Evolutionary conservation across 192 early-diverging fungal species (phyloP), one percentile per base, ranked within the genome.

Genomic region (Mortierella alpina): DNA sequence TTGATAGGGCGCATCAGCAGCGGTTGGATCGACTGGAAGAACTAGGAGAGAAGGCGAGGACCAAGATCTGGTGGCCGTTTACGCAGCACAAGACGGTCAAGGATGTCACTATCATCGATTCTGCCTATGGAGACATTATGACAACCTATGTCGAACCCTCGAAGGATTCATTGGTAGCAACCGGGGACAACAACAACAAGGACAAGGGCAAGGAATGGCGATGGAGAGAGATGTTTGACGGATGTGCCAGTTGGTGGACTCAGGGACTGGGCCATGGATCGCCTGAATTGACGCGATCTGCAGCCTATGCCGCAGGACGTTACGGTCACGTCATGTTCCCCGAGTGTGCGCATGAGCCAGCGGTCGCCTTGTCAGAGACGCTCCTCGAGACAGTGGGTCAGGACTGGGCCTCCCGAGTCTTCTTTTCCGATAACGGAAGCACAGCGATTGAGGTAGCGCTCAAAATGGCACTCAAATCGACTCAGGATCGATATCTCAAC

Each of bases 261-360:
- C 92, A 95, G 73, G 89, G 87, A 50, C 68, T 95, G 40, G 93
- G 93, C 2, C 93, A 95, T 72, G 93, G 85, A 59, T 88, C 90
- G 31, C 83, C 85, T 1, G 66, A 80, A 12, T 80, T 95, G 18
- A 84, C 91, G 4, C 70, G 86, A 11, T 71, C 90, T 7, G 91
- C 90, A 2, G 88, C 91, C 3, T 72, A 91, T 66, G 91, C 93
- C 4, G 85, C 93, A 0, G 91, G 90, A 7, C 86, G 93, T 4
- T 95, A 94, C 74, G 93, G 93, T 51, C 93, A 95, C 66, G 88
- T 95, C 60, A 92, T 95, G 62, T 92, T 91, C 75, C 93, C 93
- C 1, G 93, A 95, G 72, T 85, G 82, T 17, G 83, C 89, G 6
- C 85, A 94, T 58, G 93, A 93, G 61, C 91, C 93, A 2, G 87